phyloP scores from a whole-genome alignment of 345 rosid genomes.

The Lepidium didymum region DNA sequence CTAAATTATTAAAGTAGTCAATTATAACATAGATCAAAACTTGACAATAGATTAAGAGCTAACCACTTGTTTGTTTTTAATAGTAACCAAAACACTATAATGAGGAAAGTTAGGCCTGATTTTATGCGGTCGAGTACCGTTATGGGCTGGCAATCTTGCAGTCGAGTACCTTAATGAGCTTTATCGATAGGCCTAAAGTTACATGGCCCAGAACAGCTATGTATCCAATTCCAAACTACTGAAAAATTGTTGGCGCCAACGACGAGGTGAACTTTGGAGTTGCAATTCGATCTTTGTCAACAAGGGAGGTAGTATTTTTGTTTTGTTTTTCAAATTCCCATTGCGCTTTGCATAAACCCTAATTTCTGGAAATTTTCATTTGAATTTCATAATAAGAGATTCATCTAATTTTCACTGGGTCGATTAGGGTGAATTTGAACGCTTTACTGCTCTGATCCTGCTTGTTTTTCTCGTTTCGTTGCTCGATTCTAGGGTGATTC shows the following conservation, averaged over 20 bases:
- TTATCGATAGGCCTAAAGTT: background rate
- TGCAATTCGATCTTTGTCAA: background rate
- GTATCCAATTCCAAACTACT: background rate
- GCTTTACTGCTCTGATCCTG: background rate
- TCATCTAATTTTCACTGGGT: background rate
- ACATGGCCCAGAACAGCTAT: background rate
- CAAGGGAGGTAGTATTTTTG: background rate
- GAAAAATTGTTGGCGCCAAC: conserved; percentile 7
- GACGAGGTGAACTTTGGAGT: background rate
- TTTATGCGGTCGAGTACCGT: too few species aligned
- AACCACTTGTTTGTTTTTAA: background rate
- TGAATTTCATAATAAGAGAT: background rate
- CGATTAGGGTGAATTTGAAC: background rate
- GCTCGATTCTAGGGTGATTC: background rate
- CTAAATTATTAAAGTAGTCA: conserved; percentile 4
- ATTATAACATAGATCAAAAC: conserved; percentile 3
- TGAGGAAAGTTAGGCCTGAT: background rate
- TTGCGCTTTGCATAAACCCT: background rate
- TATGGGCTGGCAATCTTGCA: conserved; percentile 12
- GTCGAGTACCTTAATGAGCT: background rate
- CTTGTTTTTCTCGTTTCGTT: background rate
- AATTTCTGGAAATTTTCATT: background rate
- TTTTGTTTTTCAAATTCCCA: background rate
- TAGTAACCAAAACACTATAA: too few species aligned
- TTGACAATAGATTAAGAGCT: background rate